phyloP scores from a whole-genome alignment of 1,284 basidiomycete genomes.

The Heimioporus punctisporus region DNA sequence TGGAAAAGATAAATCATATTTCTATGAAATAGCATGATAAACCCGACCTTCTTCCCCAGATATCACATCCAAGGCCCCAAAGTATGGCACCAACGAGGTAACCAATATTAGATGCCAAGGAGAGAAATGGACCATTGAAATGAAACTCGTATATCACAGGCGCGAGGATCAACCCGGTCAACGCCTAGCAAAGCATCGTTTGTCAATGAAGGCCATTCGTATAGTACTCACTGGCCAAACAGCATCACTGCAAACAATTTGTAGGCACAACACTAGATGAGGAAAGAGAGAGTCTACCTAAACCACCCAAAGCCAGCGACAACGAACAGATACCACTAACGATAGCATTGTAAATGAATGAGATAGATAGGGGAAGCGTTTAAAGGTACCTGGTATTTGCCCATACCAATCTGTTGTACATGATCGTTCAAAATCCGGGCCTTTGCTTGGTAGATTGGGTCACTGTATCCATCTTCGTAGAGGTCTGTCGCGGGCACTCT shows the following conservation, averaged over 20 bases:
- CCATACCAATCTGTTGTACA: constrained; percentile 68
- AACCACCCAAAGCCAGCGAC: constrained; percentile 75
- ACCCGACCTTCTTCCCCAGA: constrained; percentile 61
- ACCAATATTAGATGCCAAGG: constrained; percentile 62
- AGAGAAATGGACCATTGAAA: constrained; percentile 56
- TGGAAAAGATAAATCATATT: not conserved
- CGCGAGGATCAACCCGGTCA: constrained; percentile 57
- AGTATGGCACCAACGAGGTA: constrained; percentile 66
- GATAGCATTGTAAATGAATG: not conserved
- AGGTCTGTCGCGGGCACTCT: constrained; percentile 22
- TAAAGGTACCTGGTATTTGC: constrained; percentile 59
- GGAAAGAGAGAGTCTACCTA: constrained; percentile 46
- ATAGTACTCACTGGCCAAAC: constrained; percentile 45
- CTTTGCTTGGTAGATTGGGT: constrained; percentile 59
- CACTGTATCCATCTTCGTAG: constrained; percentile 47
- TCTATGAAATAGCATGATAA: not conserved
- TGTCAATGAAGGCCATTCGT: not conserved
- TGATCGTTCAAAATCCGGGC: constrained; percentile 57
- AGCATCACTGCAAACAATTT: constrained; percentile 38
- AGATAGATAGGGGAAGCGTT: not conserved
- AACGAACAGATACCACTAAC: constrained; percentile 56
- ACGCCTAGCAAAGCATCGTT: constrained; percentile 36
- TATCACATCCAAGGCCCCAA: constrained; percentile 64
- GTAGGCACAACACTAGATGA: not conserved
- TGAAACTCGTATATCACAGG: constrained; percentile 60